phyloP scores from a whole-genome alignment of 768 basidiomycete species.

The Tulasnella sp. region DNA sequence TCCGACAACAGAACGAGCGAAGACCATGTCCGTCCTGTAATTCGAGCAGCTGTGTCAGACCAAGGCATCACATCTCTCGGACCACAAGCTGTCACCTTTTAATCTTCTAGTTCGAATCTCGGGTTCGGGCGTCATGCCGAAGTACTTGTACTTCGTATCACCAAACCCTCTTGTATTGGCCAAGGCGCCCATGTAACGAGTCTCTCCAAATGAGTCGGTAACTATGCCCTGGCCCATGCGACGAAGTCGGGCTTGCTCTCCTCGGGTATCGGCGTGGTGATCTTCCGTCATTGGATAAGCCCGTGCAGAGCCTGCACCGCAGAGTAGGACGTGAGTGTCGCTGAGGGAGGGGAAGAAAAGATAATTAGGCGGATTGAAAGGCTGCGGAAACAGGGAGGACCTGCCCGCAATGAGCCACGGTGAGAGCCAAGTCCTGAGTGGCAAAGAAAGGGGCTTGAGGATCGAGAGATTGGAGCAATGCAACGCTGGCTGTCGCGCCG shows the following conservation, averaged over 20 bases:
- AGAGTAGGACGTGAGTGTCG: slow-evolving; percentile 83
- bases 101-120: slow-evolving; percentile 71
- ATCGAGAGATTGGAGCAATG: slow-evolving; percentile 86
- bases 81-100: slow-evolving; percentile 47
- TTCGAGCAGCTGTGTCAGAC: not conserved
- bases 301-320: slow-evolving; percentile 59
- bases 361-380: not conserved
- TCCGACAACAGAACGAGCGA: slow-evolving; percentile 88
- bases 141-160: slow-evolving; percentile 80
- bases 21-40: slow-evolving; percentile 71
- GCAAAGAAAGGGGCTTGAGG: slow-evolving; percentile 79
- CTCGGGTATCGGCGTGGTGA: slow-evolving; percentile 87
- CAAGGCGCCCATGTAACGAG: slow-evolving; percentile 84
- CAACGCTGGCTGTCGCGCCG: slow-evolving; percentile 88
- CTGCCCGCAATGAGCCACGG: slow-evolving; percentile 89
- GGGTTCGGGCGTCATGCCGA: slow-evolving; percentile 89
- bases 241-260: slow-evolving; percentile 77
- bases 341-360: slow-evolving; percentile 34
- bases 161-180: slow-evolving; percentile 88
- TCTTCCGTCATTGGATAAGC: slow-evolving; percentile 86
- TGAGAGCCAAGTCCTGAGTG: slow-evolving; percentile 64
- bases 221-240: slow-evolving; percentile 83
- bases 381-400: slow-evolving; percentile 22
- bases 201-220: slow-evolving; percentile 91
- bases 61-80: not conserved